Evolutionary conservation across 257 asterid genomes (phyloP).

Genomic region (Osmanthus fragrans): DNA sequence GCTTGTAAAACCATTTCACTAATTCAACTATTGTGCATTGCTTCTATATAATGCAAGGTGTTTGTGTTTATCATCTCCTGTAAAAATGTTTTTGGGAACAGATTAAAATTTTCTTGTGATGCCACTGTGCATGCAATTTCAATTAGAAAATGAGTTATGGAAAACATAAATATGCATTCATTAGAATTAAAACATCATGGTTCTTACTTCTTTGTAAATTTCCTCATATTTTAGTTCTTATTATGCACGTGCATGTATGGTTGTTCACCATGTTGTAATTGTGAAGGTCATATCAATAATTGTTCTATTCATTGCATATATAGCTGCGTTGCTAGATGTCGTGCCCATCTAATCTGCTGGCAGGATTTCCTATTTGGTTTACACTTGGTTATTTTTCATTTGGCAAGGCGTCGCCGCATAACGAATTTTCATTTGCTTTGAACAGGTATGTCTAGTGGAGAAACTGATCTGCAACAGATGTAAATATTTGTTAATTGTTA

Average conservation of each 20-base stretch:
- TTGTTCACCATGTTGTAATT: not conserved
- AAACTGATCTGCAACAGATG: conserved; percentile 8
- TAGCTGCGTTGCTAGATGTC: not conserved
- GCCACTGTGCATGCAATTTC: not conserved
- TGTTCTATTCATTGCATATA: not conserved
- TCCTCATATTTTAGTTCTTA: not conserved
- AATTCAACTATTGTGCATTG: not conserved
- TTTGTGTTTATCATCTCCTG: not conserved
- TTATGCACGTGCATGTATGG: not conserved
- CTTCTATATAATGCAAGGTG: not conserved
- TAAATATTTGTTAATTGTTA: conserved; percentile 14
- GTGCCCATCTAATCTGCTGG: not conserved
- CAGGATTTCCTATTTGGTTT: not conserved
- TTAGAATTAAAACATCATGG: not conserved
- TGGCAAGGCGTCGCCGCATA: not conserved
- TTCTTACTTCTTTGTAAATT: not conserved
- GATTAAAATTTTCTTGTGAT: not conserved
- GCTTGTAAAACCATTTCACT: not conserved
- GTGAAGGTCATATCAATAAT: not conserved
- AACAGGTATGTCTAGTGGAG: conserved; percentile 37
- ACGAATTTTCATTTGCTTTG: conserved; percentile 20
- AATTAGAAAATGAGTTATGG: not conserved
- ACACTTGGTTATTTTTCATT: not conserved
- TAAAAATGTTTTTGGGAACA: not conserved
- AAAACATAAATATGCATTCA: not conserved